phyloP scores from a whole-genome alignment of 179 eudicot genomes.

The Beta macrorhiza region DNA sequence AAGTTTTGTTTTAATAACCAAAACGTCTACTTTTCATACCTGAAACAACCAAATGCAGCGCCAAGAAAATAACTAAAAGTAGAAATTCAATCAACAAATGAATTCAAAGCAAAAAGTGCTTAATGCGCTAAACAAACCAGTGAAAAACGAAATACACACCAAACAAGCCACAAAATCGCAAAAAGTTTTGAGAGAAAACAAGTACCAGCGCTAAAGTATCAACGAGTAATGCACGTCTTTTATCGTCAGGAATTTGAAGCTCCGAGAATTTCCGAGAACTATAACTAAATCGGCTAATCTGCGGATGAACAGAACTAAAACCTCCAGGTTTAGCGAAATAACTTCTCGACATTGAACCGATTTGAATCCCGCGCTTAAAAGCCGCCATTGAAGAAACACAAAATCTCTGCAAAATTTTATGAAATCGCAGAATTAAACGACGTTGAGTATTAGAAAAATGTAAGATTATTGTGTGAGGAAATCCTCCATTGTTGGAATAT shows the following conservation, averaged over 20 bases:
- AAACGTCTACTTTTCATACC: neutral
- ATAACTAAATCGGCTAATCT: constrained; percentile 25
- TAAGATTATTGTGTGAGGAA: neutral
- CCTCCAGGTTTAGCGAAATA: constrained; percentile 23
- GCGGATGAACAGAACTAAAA: constrained; percentile 6
- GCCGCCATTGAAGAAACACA: constrained; percentile 27
- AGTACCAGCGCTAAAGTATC: constrained; percentile 65
- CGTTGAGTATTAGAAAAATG: neutral
- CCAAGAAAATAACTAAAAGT: neutral
- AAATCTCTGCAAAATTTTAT: neutral
- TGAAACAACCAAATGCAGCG: neutral
- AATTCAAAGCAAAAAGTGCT: neutral
- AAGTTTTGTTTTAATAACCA: neutral
- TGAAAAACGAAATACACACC: neutral
- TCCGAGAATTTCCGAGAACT: constrained; percentile 43
- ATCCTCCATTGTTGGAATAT: constrained; percentile 3
- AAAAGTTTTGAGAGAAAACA: neutral
- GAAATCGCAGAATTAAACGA: neutral
- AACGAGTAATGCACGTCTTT: constrained; percentile 56
- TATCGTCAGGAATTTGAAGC: constrained; percentile 41
- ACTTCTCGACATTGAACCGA: constrained; percentile 22
- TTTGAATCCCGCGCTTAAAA: constrained; percentile 34
- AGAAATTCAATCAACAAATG: neutral
- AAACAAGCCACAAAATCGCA: neutral
- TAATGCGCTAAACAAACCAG: neutral